Base-by-base conservation (phyloP, 2,329 filamentous ascomycete genomes). In the Calonectria pseudoreteaudii region DNA sequence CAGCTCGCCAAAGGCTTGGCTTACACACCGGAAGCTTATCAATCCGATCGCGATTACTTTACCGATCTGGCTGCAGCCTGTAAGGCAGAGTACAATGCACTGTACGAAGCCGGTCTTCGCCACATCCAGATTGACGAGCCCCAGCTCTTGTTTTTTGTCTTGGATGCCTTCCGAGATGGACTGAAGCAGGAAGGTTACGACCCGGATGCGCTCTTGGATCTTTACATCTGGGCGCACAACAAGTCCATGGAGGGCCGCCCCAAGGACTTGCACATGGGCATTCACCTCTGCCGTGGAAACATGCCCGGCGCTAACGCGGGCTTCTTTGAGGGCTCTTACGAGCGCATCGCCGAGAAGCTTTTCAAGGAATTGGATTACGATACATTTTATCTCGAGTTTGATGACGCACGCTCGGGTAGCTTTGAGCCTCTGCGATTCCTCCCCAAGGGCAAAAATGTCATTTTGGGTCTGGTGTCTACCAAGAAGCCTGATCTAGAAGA, bases 281-380 rank as follows among this genome's bases (percentile, higher is more conserved):
- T 95, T 28, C 94, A 95, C 82, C 86, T 95, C 66, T 95, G 94
- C 87, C 88, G 88, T 18, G 89, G 88, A 70, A 93, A 93, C 85
- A 93, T 93, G 82, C 90, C 91, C 74, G 89, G 90, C 74, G 18
- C 36, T 1, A 89, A 89, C 30, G 87, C 91, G 26, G 89, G 92
- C 83, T 93, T 93, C 81, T 89, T 90, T 71, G 90, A 92, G 81
- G 91, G 91, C 36, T 89, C 88, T 30, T 93, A 93, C 83, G 91
- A 93, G 2, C 20, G 26, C 6, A 62, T 69, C 20, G 67, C 67
- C 10, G 16, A 50, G 31, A 69, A 62, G 52, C 26, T 69, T 7
- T 30, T 69, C 28, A 38, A n/a, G 8, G 52, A 62, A n/a, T 13
- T 62, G 28, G 23, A 69, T 13, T 69, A 69, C 52, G 56, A 60